A percentile compares a stretch with the other conserved stretches of the same genome.
Evolutionary conservation across 805 yeast species (phyloP).

Genomic region (Spathaspora sp.): DNA sequence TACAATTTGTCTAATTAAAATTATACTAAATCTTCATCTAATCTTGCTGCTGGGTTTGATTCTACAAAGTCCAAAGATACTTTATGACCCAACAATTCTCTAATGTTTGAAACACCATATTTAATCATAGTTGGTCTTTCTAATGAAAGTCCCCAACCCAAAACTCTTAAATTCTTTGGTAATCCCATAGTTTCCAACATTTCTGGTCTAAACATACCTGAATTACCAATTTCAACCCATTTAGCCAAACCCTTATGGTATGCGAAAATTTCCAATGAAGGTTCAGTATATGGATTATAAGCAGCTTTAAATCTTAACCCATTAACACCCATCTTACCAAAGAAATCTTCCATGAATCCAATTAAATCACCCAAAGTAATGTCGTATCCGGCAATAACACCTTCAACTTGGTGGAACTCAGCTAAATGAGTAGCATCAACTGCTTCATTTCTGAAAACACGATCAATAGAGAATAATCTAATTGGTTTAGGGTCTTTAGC

Average conservation of each 20-base stretch:
- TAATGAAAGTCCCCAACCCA: constrained; percentile 95
- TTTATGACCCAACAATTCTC: constrained; percentile 96
- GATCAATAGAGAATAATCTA: constrained; percentile 91
- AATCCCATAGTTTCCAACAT: constrained; percentile 98
- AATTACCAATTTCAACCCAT: constrained; percentile 99
- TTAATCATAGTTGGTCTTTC: constrained; percentile 99
- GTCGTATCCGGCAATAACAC: constrained; percentile 95
- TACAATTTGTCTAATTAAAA: not conserved
- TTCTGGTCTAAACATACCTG: constrained; percentile 99
- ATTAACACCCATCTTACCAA: constrained; percentile 94
- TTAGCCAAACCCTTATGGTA: constrained; percentile 91
- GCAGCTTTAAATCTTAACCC: constrained; percentile 97
- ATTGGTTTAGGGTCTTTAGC: constrained; percentile 88
- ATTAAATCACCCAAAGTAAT: constrained; percentile 93
- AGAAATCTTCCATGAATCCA: constrained; percentile 97
- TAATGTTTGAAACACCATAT: constrained; percentile 90
- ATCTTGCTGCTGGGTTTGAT: constrained; percentile 94
- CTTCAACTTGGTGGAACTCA: constrained; percentile 99
- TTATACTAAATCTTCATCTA: constrained; percentile 51
- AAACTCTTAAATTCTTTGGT: constrained; percentile 88
- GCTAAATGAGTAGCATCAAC: constrained; percentile 99
- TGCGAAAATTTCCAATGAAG: constrained; percentile 94
- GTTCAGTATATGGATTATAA: constrained; percentile 98
- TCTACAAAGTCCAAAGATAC: constrained; percentile 92
- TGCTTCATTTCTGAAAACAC: constrained; percentile 99